Evolutionary conservation across 2,329 filamentous ascomycete species (phyloP), one percentile per base, ranked within the genome.

Genomic region (Tolypocladium capitatum): DNA sequence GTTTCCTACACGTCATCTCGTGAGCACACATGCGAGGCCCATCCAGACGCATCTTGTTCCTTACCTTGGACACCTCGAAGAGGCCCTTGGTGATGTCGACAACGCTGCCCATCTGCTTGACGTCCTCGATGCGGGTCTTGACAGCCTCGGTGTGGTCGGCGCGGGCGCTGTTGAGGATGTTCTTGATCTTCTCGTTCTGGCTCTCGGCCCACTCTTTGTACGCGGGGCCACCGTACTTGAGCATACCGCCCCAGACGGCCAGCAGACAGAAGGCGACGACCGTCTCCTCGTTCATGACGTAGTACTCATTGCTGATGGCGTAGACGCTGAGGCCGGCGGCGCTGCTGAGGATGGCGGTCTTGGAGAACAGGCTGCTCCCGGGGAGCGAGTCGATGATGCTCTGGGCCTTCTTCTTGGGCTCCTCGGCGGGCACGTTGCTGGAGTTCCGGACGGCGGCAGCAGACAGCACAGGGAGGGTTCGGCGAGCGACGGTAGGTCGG

Each of bases 261-360:
- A 97, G 75, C 62, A 98, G 78, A 69, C 86, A 92, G 73, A 98
- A 80, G 57, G 87, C 86, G 64, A 94, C 86, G 66, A 98, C 86
- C 55, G 90, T 86, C 78, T 98, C 92, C 79, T 98, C 92, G 76
- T 98, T 98, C 73, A 98, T 79, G 68, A 98, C 89, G 73, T 96
- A 97, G 77, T 97, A 89, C 81, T 98, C 92, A 75, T 94, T 98
- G 83, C 86, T 94, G 73, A 98, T 89, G 64, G 89, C 92, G 67
- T 92, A 94, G 69, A 94, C 80, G 63, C 86, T 90, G 60, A 94
- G 72, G 73, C 86, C 91, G 63, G 92, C 87, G 56, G 84, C 84
- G 61, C 88, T 90, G 65, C 91, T 97, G 63, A 98, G 84, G 67
- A 96, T 91, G 63, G 92, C 92, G 59, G 88, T 89, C 84, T 98